Evolutionary conservation across 805 yeast species (phyloP).

Genomic region (Debaryomyces prosopidis): DNA sequence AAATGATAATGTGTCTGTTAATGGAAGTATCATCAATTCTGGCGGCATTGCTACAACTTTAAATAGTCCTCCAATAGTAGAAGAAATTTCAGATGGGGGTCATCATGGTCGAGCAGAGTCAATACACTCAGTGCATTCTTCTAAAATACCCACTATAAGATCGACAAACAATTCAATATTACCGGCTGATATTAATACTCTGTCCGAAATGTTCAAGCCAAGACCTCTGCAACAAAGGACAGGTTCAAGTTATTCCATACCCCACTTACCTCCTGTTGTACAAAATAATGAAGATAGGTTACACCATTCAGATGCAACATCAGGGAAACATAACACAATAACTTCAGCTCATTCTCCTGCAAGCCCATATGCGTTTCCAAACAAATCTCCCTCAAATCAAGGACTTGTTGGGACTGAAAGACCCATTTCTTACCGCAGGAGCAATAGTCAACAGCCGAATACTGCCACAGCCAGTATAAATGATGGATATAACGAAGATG

Average conservation of each 20-base stretch:
- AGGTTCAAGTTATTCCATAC: neutral
- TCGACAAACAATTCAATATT: neutral
- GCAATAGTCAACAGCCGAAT: conserved; percentile 9
- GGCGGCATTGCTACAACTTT: neutral
- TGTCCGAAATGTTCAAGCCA: neutral
- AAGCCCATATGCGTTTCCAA: neutral
- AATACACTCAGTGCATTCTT: conserved; percentile 21
- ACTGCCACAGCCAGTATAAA: conserved; percentile 14
- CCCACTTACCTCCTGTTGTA: neutral
- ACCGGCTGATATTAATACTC: neutral
- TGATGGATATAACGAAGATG: conserved; percentile 27
- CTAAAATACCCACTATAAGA: neutral
- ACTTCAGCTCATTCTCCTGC: neutral
- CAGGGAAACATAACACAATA: neutral
- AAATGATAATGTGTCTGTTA: conserved; percentile 10
- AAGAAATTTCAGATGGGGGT: conserved; percentile 1
- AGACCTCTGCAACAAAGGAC: neutral
- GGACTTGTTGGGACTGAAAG: neutral
- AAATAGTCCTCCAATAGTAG: conserved; percentile 4
- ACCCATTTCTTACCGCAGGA: neutral
- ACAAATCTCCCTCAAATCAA: neutral
- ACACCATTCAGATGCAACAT: neutral
- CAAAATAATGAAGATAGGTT: neutral
- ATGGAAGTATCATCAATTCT: conserved; percentile 5
- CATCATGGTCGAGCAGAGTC: conserved; percentile 17